Conservation (phyloP, 2,329 filamentous ascomycete species). For the Cytospora schulzeri region DNA sequence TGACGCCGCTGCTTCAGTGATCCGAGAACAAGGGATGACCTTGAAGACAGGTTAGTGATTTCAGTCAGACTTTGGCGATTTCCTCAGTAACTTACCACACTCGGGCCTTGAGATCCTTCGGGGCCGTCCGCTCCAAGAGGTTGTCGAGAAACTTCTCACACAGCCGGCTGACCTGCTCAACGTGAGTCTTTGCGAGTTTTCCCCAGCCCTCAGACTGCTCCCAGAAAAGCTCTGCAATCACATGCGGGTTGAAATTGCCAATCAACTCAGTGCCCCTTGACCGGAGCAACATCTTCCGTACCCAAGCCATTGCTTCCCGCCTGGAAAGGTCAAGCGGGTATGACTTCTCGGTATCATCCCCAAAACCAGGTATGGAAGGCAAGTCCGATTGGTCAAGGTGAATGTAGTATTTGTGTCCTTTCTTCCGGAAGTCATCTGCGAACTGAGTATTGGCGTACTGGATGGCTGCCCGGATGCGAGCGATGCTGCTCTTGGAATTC, state of each 20-base stretch:
- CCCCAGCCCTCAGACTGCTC: constrained; percentile 19
- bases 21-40: not conserved
- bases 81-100: constrained; percentile 9
- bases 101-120: not conserved
- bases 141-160: not conserved
- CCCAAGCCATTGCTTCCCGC: not conserved
- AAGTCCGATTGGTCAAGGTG: not conserved
- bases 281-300: not conserved
- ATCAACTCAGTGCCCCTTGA: constrained; percentile 14
- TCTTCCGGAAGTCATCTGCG: not conserved
- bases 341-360: no score
- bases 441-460: constrained; percentile 3
- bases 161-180: not conserved
- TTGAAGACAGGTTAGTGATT: not conserved
- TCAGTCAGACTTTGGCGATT: no score
- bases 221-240: constrained; percentile 19
- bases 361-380: no score
- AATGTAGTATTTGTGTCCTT: constrained; percentile 5
- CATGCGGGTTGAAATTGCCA: not conserved
- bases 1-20: not conserved
- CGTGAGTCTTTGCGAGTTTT: not conserved
- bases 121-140: not conserved
- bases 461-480: not conserved
- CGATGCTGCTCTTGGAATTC: not conserved
- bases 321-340: not conserved